Percentiles rank a stretch among this genome's conserved stretches.
Conservation (phyloP, 2,329 filamentous ascomycete genomes). For the Metarhizium sp. region DNA sequence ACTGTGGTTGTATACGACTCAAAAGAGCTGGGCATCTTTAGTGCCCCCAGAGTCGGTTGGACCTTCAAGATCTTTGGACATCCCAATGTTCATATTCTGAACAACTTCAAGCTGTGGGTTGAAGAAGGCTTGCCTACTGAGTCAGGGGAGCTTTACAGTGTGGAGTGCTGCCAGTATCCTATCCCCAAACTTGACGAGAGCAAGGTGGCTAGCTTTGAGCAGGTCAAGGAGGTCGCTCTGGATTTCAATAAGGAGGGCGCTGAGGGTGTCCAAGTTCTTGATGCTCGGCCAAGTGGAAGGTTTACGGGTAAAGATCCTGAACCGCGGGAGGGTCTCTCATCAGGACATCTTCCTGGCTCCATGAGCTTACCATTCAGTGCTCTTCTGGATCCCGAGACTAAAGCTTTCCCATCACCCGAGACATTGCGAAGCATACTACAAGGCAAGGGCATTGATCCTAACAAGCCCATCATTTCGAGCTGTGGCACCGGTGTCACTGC, state of each 20-base stretch:
- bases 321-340: conserved; percentile 74
- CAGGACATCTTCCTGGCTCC: conserved; percentile 85
- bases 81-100: conserved; percentile 75
- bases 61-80: conserved; percentile 88
- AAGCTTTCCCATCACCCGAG: conserved; percentile 64
- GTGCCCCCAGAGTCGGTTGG: conserved; percentile 88
- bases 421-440: conserved; percentile 69
- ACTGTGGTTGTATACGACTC: conserved; percentile 91
- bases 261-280: conserved; percentile 78
- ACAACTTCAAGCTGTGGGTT: conserved; percentile 95
- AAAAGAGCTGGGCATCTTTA: conserved; percentile 87
- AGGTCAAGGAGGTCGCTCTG: conserved; percentile 67
- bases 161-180: conserved; percentile 55
- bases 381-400: conserved; percentile 74
- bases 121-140: conserved; percentile 75
- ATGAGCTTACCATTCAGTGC: conserved; percentile 73
- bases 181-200: conserved; percentile 50
- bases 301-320: conserved; percentile 80
- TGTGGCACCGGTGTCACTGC: conserved; percentile 95
- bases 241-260: conserved; percentile 75
- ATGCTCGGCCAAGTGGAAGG: conserved; percentile 71
- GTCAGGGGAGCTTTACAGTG: conserved; percentile 61
- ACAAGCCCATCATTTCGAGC: conserved; percentile 73
- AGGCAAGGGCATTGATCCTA: conserved; percentile 68
- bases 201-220: conserved; percentile 72